Base-by-base conservation (phyloP, 352 stramenopile species). In the Pythium utonaiense region DNA sequence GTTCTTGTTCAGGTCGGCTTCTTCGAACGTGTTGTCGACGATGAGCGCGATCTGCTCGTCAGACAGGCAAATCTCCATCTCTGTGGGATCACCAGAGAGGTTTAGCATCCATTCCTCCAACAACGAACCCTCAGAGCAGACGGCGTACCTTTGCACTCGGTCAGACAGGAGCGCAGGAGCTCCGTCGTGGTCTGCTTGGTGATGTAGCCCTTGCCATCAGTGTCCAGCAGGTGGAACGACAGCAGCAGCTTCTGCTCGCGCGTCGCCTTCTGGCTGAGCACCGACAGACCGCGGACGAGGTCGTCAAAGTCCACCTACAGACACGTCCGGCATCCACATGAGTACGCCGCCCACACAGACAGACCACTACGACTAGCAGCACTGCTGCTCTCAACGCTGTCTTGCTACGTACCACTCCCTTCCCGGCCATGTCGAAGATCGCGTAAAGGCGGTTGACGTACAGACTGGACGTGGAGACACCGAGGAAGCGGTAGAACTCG, bases 161-260 rank as follows among this genome's bases (percentile, higher is more conserved):
- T 75, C 13, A 95, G 71, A 72, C 86, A 95, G 42, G 86, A 95
- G 53, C 80, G 81, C 51, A 95, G 73, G 50, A 95, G 53, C 28
- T 90, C 78, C 24, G 80, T 93, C 30, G 86, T 95, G 62, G 83
- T 91, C 55, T 88, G 80, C 64, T 91, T 90, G 28, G 78, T 83
- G 62, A 95, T 95, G 57, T 83, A 93, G 1, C 86, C 86, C 34
- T 77, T 89, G 51, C 78, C 78, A n/a, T 89, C 69, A 0, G 78
- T 79, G 63, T 95, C 86, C 34, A 95, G 67, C 56, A 92, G 52
- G 53, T 92, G 88, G 70, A 95, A 95, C 34, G 86, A 91, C 51
- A 95, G 67, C 71, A 90, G 78, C 36, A 95, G 73, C 68, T 95
- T 95, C 62, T 95, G 83, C 67, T 95, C 86, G 45, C 83, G 83